These are phyloP conservation scores for Citrus mangshanensis DNA, from an alignment of 345 rosid genomes.

Conservation along the genomic window DNA sequence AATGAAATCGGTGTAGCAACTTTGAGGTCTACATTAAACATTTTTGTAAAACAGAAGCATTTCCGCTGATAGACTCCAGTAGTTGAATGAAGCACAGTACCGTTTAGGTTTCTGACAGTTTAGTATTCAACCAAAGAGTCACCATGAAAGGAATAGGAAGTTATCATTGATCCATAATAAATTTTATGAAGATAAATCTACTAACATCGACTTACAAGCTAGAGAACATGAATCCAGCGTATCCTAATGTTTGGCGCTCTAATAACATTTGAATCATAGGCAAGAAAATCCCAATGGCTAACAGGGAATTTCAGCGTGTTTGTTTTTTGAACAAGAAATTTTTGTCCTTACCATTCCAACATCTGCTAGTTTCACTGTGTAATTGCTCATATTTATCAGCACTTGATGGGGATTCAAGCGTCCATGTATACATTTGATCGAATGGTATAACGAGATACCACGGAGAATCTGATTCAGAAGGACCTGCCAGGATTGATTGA, in stretches of 20 bases:
- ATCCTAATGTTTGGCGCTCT: not conserved
- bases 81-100: not conserved
- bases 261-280: not conserved
- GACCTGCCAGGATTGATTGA: not conserved
- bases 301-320: not conserved
- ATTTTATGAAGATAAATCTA: not conserved
- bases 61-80: not conserved
- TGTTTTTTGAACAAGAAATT: not conserved
- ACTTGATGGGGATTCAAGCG: not conserved
- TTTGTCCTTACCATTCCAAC: not conserved
- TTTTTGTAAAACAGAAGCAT: not conserved
- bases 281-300: not conserved
- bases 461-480: conserved; percentile 1
- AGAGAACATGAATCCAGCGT: not conserved
- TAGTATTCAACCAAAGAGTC: not conserved
- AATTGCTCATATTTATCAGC: not conserved
- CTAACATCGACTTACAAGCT: not conserved
- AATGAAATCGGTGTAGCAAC: not conserved
- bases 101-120: not conserved
- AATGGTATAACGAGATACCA: not conserved
- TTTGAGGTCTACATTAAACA: not conserved
- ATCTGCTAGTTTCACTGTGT: not conserved
- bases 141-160: not conserved
- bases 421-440: not conserved
- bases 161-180: not conserved